These are phyloP conservation scores for Ustilago curta DNA, from an alignment of 1,284 basidiomycete species.

Conservation along the genomic window DNA sequence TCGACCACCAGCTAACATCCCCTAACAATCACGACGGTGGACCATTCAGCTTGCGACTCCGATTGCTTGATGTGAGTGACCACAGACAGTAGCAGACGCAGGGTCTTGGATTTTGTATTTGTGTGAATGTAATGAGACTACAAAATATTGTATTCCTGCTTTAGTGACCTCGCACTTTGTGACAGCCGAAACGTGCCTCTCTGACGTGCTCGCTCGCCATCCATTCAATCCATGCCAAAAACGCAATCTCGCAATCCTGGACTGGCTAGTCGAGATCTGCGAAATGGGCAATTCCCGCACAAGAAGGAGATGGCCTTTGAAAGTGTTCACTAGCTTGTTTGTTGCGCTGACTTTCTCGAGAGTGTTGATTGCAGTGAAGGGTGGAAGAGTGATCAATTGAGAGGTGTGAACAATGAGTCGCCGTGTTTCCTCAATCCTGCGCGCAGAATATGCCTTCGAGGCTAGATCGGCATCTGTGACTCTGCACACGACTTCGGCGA, in stretches of 20 bases:
- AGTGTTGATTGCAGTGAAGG: too few relatives aligned
- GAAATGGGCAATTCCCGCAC: conserved; percentile 1
- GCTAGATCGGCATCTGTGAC: background rate
- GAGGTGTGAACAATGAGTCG: background rate
- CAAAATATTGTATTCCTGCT: conserved; percentile 11
- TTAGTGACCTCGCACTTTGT: conserved; percentile 37
- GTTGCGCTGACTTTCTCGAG: too few relatives aligned
- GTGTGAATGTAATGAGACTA: background rate
- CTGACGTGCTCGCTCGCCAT: conserved; percentile 53
- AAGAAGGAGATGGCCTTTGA: background rate
- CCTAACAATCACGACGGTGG: background rate
- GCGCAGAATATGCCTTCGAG: background rate
- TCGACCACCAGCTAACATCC: background rate
- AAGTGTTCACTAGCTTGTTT: too few relatives aligned
- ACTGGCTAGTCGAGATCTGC: conserved; percentile 4
- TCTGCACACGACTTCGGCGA: background rate
- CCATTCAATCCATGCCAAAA: background rate
- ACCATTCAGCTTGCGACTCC: background rate
- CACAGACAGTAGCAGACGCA: conserved; percentile 2
- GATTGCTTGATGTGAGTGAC: background rate
- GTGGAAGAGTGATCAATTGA: background rate
- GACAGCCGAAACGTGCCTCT: conserved; percentile 34
- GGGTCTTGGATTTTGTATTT: conserved; percentile 3
- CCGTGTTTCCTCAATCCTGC: background rate
- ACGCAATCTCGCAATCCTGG: conserved; percentile 20